These are phyloP conservation scores for Cytidiella melzeri DNA, from an alignment of 768 basidiomycete genomes.

Conservation along the genomic window DNA sequence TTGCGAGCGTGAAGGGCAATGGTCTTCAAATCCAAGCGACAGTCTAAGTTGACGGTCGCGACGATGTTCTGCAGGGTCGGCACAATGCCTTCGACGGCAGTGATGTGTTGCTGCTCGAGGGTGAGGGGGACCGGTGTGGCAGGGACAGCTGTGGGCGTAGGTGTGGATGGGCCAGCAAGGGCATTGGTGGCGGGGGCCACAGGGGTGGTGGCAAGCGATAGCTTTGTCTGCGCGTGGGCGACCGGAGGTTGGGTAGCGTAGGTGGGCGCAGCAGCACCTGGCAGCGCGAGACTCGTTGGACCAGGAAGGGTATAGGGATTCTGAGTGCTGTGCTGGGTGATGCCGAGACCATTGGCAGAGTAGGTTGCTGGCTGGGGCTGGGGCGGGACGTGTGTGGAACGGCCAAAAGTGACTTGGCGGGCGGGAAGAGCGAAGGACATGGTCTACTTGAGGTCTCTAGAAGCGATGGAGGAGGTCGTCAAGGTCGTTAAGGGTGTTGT, in stretches of 20 bases:
- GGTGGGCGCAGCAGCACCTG: constrained; percentile 46
- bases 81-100: constrained; percentile 95
- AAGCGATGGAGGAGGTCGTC: neutral
- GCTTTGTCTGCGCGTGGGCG: constrained; percentile 26
- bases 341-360: constrained; percentile 46
- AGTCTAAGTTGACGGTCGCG: constrained; percentile 97
- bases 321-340: constrained; percentile 38
- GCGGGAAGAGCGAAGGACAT: constrained; percentile 69
- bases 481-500: neutral
- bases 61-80: constrained; percentile 99
- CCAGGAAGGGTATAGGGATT: constrained; percentile 28
- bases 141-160: constrained; percentile 43
- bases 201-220: constrained; percentile 19
- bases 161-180: constrained; percentile 53
- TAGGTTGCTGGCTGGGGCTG: constrained; percentile 32
- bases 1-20: constrained; percentile 97
- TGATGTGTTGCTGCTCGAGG: constrained; percentile 91
- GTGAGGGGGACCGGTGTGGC: constrained; percentile 71
- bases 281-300: constrained; percentile 40
- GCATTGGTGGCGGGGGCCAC: constrained; percentile 27
- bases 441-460: neutral
- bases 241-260: constrained; percentile 20
- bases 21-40: constrained; percentile 94
- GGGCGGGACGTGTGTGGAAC: constrained; percentile 37
- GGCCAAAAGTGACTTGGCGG: constrained; percentile 73